These are phyloP conservation scores for Trichosanthes truncata DNA, from an alignment of 306 rosid species.

Conservation along the genomic window DNA sequence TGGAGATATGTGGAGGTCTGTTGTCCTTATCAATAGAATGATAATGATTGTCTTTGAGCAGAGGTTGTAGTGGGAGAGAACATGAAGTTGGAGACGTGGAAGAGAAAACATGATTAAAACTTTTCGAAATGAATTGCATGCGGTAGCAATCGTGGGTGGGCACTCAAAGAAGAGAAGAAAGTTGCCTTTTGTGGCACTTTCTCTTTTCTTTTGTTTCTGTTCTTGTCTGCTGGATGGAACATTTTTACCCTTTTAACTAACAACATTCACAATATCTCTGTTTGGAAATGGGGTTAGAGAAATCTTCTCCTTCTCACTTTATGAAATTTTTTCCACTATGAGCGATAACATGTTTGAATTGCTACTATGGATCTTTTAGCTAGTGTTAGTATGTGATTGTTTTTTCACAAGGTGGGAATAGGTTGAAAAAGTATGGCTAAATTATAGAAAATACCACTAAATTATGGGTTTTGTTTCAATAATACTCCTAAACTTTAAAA, in stretches of 20 bases:
- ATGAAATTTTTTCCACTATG: too few species aligned
- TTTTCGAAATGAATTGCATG: background rate
- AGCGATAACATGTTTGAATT: too few species aligned
- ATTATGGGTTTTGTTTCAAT: too few species aligned
- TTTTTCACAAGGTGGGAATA: too few species aligned
- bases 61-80: background rate
- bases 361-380: background rate
- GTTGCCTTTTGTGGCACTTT: background rate
- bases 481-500: too few species aligned
- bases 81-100: background rate
- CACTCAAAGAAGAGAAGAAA: background rate
- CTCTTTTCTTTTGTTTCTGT: background rate
- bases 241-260: background rate
- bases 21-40: too few species aligned
- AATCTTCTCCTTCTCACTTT: background rate
- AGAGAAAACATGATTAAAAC: background rate
- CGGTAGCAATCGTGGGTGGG: background rate
- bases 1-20: too few species aligned
- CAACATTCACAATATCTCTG: background rate
- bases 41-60: background rate
- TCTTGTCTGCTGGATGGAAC: background rate
- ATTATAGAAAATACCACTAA: too few species aligned
- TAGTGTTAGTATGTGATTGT: background rate
- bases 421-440: too few species aligned
- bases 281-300: background rate